Evolutionary conservation across 2,329 filamentous ascomycete genomes (phyloP).

Genomic region (Apiospora kogelbergensis): DNA sequence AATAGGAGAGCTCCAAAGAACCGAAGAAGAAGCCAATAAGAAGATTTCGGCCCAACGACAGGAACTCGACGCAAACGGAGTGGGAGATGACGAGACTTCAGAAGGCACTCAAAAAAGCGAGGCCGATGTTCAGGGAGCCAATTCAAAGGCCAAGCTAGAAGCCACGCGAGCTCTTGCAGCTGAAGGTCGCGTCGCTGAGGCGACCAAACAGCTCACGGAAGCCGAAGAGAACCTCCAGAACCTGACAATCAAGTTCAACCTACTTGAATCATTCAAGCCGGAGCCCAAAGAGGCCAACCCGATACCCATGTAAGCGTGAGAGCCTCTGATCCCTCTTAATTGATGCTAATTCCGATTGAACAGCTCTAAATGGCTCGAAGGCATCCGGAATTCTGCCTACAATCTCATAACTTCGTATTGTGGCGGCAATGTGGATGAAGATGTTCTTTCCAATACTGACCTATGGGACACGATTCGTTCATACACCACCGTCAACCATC

Average conservation of each 20-base stretch:
- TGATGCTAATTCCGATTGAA: not conserved
- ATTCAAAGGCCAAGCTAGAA: not conserved
- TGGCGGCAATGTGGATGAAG: constrained; percentile 5
- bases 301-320: not conserved
- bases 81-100: not conserved
- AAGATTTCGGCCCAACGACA: too few species aligned
- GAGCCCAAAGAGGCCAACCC: not conserved
- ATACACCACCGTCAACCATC: not conserved
- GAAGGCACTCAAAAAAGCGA: not conserved
- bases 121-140: not conserved
- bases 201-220: too few species aligned
- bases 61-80: too few species aligned
- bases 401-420: not conserved
- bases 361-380: not conserved
- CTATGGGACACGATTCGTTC: too few species aligned
- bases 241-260: not conserved
- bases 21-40: too few species aligned
- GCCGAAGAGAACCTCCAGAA: too few species aligned
- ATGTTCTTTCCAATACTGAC: not conserved
- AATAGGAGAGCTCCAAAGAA: too few species aligned
- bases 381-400: not conserved
- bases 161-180: too few species aligned
- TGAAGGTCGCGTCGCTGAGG: too few species aligned
- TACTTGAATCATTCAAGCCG: not conserved
- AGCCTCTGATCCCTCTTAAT: not conserved